phyloP scores from a whole-genome alignment of 805 yeast species.

The Kodamaea leandrae region DNA sequence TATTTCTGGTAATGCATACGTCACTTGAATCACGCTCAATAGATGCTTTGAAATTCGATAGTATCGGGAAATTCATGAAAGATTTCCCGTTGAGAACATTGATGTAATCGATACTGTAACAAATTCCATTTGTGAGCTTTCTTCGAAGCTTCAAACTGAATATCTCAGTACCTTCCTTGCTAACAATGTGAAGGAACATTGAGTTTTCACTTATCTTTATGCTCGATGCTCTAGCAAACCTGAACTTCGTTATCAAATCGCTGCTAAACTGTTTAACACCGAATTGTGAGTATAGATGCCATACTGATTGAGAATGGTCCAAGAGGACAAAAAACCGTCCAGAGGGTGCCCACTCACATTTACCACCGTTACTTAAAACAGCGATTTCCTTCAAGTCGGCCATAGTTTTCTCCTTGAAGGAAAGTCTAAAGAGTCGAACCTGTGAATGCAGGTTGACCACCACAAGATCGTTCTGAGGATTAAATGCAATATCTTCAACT shows the following conservation, averaged over 20 bases:
- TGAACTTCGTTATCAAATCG: constrained; percentile 2
- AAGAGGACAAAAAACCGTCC: constrained; percentile 31
- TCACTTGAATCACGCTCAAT: constrained; percentile 20
- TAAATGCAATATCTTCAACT: constrained; percentile 16
- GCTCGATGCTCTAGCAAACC: constrained; percentile 25
- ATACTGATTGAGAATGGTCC: constrained; percentile 20
- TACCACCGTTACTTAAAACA: not conserved
- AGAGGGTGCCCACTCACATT: constrained; percentile 32
- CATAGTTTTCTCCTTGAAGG: not conserved
- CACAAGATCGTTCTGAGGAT: constrained; percentile 23
- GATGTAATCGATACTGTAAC: constrained; percentile 27
- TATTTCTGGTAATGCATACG: constrained; percentile 23
- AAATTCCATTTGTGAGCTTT: constrained; percentile 13
- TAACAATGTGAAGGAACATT: constrained; percentile 16
- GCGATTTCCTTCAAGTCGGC: not conserved
- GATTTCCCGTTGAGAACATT: constrained; percentile 19
- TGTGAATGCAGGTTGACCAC: constrained; percentile 4
- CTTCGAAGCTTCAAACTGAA: constrained; percentile 22
- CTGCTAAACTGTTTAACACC: constrained; percentile 33
- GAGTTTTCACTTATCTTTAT: constrained; percentile 29
- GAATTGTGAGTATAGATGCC: constrained; percentile 35
- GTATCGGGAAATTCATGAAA: constrained; percentile 29
- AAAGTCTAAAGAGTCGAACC: not conserved
- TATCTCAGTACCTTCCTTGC: constrained; percentile 17
- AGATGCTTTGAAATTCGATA: constrained; percentile 28